Base-by-base conservation (phyloP, 2,329 filamentous ascomycete species). In the Exophiala viscosa region DNA sequence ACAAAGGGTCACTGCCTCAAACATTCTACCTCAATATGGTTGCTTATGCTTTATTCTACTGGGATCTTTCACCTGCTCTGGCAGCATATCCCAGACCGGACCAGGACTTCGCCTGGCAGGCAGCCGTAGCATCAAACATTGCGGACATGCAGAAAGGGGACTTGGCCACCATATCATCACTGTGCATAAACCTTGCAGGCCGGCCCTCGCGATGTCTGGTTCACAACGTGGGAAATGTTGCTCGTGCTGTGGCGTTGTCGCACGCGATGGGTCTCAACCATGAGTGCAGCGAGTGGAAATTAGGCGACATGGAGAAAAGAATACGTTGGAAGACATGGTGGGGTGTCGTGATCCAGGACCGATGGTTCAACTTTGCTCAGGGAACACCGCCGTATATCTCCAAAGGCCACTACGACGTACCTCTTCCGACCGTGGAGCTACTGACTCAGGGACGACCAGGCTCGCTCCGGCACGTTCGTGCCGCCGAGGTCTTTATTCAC, bases 71-170 rank as follows among this genome's bases (percentile, higher is more conserved):
- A 0, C 70, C 70, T 0, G 66, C 70, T 3, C 63, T 78, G 2
- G 67, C 69, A 3, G 66, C 67, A 4, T 73, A 78, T 52, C 73
- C 76, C 3, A 72, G 76, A 43, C 81, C 82, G 0, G 81, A 85
- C 60, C 72, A 74, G 36, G 76, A 80, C 40, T 85, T 82, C 62
- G 76, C 81, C 7, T 83, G 83, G 74, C 85, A 85, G 52, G 73
- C 83, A 52, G 81, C 81, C 5, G 80, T 77, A 15, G 79, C 80
- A 47, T 80, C 81, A 1, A 70, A 83, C 2, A 81, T 83, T 57
- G 47, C 49, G 4, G 81, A 85, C 52, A 76, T 81, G 45, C 73
- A 80, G 1, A 78, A 78, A 0, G 82, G 81, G 0, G 79, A 81
- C 1, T 69, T 84, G 39, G 80, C 81, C 1, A 81, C 80, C 0